Evolutionary conservation across 2,329 filamentous ascomycete species (phyloP).

Genomic region (Sporothrix brunneoviolacea): DNA sequence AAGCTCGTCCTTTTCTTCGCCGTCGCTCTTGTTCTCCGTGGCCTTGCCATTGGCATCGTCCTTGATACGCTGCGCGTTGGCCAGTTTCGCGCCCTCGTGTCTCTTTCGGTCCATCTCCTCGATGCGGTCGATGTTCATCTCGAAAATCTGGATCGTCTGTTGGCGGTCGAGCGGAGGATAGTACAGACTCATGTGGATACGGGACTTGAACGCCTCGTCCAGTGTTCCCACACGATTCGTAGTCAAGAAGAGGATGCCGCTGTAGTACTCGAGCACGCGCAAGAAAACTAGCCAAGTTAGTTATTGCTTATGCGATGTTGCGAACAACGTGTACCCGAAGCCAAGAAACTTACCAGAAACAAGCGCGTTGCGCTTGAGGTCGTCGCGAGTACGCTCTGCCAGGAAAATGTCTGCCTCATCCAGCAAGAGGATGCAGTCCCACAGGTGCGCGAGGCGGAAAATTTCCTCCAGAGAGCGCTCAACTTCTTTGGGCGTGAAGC

Average conservation of each 20-base stretch:
- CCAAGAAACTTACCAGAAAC: slow-evolving; percentile 23
- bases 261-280: slow-evolving; percentile 40
- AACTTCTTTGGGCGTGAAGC: slow-evolving; percentile 30
- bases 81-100: not conserved
- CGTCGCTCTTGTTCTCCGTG: not conserved
- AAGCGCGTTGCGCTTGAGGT: slow-evolving; percentile 26
- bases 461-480: slow-evolving; percentile 23
- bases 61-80: not conserved
- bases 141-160: slow-evolving; percentile 17
- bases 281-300: slow-evolving; percentile 43
- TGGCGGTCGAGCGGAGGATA: slow-evolving; percentile 24
- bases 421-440: slow-evolving; percentile 21
- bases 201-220: slow-evolving; percentile 44
- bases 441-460: slow-evolving; percentile 19
- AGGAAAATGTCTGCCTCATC: slow-evolving; percentile 25
- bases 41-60: not conserved
- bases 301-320: no score
- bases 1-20: not conserved
- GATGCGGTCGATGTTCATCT: slow-evolving; percentile 17
- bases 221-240: slow-evolving; percentile 44
- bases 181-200: slow-evolving; percentile 39
- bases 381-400: slow-evolving; percentile 16
- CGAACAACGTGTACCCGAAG: no score
- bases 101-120: slow-evolving; percentile 12
- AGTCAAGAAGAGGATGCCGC: slow-evolving; percentile 42